Base-by-base conservation (phyloP, 768 basidiomycete species). In the Kwoniella pini region DNA sequence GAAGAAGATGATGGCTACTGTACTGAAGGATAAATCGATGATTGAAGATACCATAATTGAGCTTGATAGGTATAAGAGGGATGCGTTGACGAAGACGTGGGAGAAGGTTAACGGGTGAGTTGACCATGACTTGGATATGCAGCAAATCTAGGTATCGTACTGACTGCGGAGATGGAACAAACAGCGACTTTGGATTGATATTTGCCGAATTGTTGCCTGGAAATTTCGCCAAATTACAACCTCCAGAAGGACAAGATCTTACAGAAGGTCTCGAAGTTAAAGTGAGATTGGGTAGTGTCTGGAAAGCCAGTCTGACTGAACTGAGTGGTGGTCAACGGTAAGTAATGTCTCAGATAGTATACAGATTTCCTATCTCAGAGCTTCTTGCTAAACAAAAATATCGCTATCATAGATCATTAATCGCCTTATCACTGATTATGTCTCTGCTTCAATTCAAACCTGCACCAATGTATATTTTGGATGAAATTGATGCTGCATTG, bases 391-490 rank as follows among this genome's bases (percentile, higher is more conserved):
- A n/a, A n/a, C n/a, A n/a, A n/a, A n/a, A n/a, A n/a, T n/a, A n/a
- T n/a, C n/a, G n/a, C n/a, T n/a, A n/a, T n/a, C n/a, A n/a, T 31
- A 98, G 94, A 66, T 99, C 96, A 0, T 84, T 99, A 65, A 98
- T 99, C 72, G 96, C 96, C 0, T 84, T 99, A 0, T 98, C 95
- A 12, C 83, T 99, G 38, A 98, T 98, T 81, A 95, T 99, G 93
- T 89, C 96, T 0, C 85, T 99, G 17, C 86, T 98, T n/a, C 93
- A 97, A 77, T 97, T 97, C 84, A 97, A 97, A 74, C 94, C 95
- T 7, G 94, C 95, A 15, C 95, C 93, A 2, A 93, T 98, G 91
- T 98, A 98, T 79, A 99, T 99, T 75, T 85, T 99, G 9, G 96
- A 99, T 80, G 96, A 99, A 80, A 95, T 99, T 64, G 96, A 98